These are phyloP conservation scores for Venturia asperata DNA, from an alignment of 2,329 filamentous ascomycete species.

Conservation along the genomic window DNA sequence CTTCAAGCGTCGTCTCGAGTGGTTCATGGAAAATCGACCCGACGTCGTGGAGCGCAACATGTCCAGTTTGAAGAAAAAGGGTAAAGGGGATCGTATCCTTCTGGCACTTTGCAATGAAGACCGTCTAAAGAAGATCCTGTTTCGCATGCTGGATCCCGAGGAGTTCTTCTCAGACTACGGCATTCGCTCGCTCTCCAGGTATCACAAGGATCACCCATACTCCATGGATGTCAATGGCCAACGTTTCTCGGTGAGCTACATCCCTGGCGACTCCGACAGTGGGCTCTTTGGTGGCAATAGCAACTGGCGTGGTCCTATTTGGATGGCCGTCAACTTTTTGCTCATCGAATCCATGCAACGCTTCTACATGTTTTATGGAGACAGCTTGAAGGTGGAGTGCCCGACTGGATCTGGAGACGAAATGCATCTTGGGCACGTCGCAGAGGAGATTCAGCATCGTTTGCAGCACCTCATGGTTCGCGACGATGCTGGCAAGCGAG, in stretches of 20 bases:
- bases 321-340: conserved; percentile 93
- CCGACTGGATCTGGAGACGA: conserved; percentile 87
- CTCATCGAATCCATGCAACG: conserved; percentile 89
- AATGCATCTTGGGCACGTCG: conserved; percentile 92
- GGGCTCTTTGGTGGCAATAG: conserved; percentile 94
- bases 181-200: conserved; percentile 86
- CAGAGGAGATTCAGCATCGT: conserved; percentile 90
- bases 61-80: conserved; percentile 82
- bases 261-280: conserved; percentile 93
- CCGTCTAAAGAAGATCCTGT: conserved; percentile 79
- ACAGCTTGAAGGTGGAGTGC: conserved; percentile 81
- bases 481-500: conserved; percentile 76
- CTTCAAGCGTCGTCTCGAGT: conserved; percentile 88
- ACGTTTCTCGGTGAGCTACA: conserved; percentile 77
- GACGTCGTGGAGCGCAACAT: conserved; percentile 91
- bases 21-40: conserved; percentile 83
- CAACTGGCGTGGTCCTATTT: conserved; percentile 93
- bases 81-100: conserved; percentile 81
- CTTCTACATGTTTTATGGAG: conserved; percentile 94
- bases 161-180: conserved; percentile 89
- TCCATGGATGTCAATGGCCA: conserved; percentile 96
- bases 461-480: conserved; percentile 85
- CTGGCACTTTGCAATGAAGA: conserved; percentile 89
- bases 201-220: conserved; percentile 81
- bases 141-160: conserved; percentile 86